Evolutionary conservation across 2,329 filamentous ascomycete species (phyloP).

Genomic region (Fusarium bulbicola): DNA sequence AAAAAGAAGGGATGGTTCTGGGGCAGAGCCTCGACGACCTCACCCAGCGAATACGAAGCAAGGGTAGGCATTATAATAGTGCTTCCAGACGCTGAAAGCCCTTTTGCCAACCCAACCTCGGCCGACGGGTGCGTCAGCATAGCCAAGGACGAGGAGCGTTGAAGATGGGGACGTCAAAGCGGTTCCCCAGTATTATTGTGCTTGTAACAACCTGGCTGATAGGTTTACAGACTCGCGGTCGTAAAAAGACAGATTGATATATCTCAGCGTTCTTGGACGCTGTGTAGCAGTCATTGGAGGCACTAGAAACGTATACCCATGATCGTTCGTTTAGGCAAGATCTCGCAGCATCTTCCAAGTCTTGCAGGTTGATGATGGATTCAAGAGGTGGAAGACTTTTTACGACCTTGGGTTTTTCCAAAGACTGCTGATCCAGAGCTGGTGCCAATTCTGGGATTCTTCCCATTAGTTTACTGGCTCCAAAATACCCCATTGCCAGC

Average conservation of each 20-base stretch:
- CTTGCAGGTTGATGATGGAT: neutral
- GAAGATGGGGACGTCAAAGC: neutral
- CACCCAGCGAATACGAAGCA: neutral
- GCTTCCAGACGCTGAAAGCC: neutral
- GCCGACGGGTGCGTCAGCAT: neutral
- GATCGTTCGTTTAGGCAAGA: neutral
- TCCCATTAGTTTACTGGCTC: fast-evolving
- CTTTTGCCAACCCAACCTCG: neutral
- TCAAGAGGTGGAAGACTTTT: fast-evolving
- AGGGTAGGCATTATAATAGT: neutral
- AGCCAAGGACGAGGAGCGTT: neutral
- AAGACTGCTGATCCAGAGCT: neutral
- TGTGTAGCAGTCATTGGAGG: neutral
- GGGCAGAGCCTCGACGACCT: neutral
- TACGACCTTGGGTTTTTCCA: neutral
- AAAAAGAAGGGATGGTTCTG: neutral
- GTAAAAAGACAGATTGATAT: neutral
- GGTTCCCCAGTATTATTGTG: neutral
- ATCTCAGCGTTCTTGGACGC: neutral
- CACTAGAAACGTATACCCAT: neutral
- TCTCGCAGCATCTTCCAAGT: neutral
- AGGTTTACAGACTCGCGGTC: neutral
- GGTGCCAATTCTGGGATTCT: neutral
- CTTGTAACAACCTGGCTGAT: neutral
- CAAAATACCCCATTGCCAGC: neutral